Conservation (phyloP, 2,329 filamentous ascomycete genomes). For the Pseudonectria buxi region DNA sequence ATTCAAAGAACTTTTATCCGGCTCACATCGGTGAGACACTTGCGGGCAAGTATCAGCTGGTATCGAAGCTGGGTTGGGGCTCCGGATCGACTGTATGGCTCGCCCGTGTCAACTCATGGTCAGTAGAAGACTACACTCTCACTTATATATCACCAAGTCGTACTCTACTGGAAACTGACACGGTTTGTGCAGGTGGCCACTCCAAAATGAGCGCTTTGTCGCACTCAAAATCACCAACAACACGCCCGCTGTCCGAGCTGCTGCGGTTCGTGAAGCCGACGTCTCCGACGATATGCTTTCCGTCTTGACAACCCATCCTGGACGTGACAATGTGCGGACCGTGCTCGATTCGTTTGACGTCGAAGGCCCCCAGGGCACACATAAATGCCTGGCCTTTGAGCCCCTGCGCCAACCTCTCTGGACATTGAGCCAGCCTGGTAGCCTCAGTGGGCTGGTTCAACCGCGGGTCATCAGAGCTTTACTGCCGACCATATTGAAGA, state of each 20-base stretch:
- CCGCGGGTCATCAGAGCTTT: slow-evolving; percentile 16
- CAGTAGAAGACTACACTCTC: slow-evolving; percentile 11
- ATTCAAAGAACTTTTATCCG: slow-evolving; percentile 25
- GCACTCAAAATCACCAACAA: slow-evolving; percentile 24
- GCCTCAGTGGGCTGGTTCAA: slow-evolving; percentile 11
- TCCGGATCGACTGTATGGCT: slow-evolving; percentile 35
- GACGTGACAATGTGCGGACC: slow-evolving; percentile 14
- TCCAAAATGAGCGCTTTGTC: slow-evolving; percentile 18
- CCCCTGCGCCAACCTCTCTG: slow-evolving; percentile 20
- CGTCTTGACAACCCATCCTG: slow-evolving; percentile 13
- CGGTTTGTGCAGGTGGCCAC: slow-evolving; percentile 15
- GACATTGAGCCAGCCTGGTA: slow-evolving; percentile 19
- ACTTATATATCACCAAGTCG: too few relatives aligned
- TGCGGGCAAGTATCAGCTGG: slow-evolving; percentile 28
- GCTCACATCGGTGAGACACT: slow-evolving; percentile 27
- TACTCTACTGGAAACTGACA: neutral
- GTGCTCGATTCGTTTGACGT: slow-evolving; percentile 19
- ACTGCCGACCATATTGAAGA: slow-evolving; percentile 30
- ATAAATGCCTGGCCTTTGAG: slow-evolving; percentile 18
- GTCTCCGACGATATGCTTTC: slow-evolving; percentile 17
- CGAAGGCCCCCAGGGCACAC: slow-evolving; percentile 11
- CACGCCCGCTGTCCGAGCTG: slow-evolving; percentile 13
- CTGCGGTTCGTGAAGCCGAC: slow-evolving; percentile 18
- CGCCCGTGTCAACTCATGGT: slow-evolving; percentile 18
- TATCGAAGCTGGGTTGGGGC: slow-evolving; percentile 33